Evolutionary conservation across 257 asterid species (phyloP).

Genomic region (Lavandula angustifolia): DNA sequence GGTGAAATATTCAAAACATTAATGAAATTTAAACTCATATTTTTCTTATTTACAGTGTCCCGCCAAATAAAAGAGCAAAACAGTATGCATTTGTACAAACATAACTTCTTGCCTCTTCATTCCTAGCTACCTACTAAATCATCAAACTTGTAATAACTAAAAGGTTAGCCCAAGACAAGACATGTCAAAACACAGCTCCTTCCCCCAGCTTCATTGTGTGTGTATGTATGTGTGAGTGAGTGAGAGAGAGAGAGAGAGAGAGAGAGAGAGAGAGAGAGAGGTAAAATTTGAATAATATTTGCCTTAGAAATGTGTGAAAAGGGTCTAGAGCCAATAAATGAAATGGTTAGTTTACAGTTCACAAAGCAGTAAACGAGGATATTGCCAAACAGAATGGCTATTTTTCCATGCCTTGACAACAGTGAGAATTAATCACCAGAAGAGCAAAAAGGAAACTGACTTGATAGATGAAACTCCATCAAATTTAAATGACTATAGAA

Average conservation of each 20-base stretch:
- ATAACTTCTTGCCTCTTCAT: neutral
- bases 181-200: conserved; percentile 18
- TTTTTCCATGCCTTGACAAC: conserved; percentile 24
- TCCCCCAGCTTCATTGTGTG: neutral
- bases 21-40: neutral
- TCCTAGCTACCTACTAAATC: conserved; percentile 12
- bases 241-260: neutral
- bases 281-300: conserved; percentile 6
- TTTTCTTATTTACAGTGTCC: neutral
- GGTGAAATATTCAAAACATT: neutral
- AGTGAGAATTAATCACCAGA: conserved; percentile 18
- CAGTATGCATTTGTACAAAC: too few relatives aligned
- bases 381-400: conserved; percentile 31
- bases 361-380: conserved; percentile 30
- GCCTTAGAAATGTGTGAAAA: conserved; percentile 36
- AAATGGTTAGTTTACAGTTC: conserved; percentile 31
- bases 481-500: conserved; percentile 1
- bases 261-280: neutral
- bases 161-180: conserved; percentile 28
- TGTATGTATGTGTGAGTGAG: neutral
- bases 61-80: neutral
- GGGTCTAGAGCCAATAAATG: conserved; percentile 36
- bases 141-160: conserved; percentile 26
- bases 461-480: neutral
- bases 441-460: conserved; percentile 3